phyloP scores from a whole-genome alignment of 2,329 filamentous ascomycete species.

The Dothidotthia symphoricarpi region DNA sequence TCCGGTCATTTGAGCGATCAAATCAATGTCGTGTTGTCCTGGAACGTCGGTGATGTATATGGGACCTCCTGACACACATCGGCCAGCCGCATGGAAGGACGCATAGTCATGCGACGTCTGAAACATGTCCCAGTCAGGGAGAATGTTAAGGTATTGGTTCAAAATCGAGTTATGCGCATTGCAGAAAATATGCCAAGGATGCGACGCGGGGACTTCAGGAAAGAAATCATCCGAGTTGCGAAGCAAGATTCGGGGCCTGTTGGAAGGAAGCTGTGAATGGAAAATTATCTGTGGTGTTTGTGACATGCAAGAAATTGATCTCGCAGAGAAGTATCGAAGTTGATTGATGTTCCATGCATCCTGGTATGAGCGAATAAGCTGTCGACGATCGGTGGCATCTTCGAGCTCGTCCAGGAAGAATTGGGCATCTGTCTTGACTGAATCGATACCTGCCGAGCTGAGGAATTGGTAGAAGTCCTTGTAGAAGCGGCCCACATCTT shows the following conservation, averaged over 20 bases:
- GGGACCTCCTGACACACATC: constrained; percentile 86
- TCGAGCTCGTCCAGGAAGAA: constrained; percentile 79
- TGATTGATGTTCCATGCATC: constrained; percentile 81
- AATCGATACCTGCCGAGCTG: constrained; percentile 69
- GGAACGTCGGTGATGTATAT: constrained; percentile 93
- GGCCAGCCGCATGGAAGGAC: constrained; percentile 82
- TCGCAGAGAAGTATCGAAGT: constrained; percentile 73
- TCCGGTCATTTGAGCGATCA: constrained; percentile 81
- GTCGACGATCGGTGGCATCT: constrained; percentile 66
- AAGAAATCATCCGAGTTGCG: constrained; percentile 94
- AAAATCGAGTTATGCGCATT: constrained; percentile 88
- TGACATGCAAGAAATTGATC: constrained; percentile 91
- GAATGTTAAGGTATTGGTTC: constrained; percentile 77
- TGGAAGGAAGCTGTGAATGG: constrained; percentile 75
- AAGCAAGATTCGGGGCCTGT: constrained; percentile 69
- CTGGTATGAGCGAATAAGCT: constrained; percentile 72
- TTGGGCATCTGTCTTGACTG: constrained; percentile 90
- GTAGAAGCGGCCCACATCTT: constrained; percentile 76
- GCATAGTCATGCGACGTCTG: constrained; percentile 69
- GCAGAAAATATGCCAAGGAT: constrained; percentile 92
- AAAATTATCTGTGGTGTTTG: constrained; percentile 84
- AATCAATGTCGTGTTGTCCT: constrained; percentile 70
- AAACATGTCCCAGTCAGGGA: constrained; percentile 84
- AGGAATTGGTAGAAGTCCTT: constrained; percentile 90
- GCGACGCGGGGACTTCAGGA: constrained; percentile 73